Evolutionary conservation across 139 green algal genomes (phyloP), one percentile per base, ranked within the genome.

Genomic region (Chlorella sp.): DNA sequence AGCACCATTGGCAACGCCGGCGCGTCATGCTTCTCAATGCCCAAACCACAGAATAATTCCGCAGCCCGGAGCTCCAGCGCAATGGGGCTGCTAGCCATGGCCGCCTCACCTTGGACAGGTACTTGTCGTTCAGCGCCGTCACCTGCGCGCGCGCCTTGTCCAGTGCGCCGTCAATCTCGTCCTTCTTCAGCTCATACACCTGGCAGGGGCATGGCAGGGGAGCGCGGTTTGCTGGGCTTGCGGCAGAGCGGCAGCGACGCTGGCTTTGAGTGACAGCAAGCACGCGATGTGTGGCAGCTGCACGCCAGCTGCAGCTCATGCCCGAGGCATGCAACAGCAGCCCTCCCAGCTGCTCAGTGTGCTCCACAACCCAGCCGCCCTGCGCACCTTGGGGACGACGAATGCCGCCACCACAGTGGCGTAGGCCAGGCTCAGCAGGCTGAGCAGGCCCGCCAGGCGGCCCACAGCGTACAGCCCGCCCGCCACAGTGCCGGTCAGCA

Each of bases 101-200:
- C n/a, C n/a, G n/a, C n/a, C n/a, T n/a, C 44, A 78, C 68, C 80
- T 85, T 85, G 80, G 78, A 70, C 51, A 85, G 51, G 67, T 85
- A 56, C 68, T 85, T 85, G 80, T 85, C 80, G 68, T 85, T 80
- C 32, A 85, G 32, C 12, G 68, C 6, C 23, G 80, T 85, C n/a
- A 76, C 47, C 80, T 85, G 80, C 39, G 83, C 32, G 16, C 88
- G 83, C 6, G 63, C 90, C 38, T 80, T 88, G 74, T 83, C 55
- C 26, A 91, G 13, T 17, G 57, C 75, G 34, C 64, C 44, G 79
- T 94, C 91, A 74, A 94, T 91, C 78, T 94, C 83, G 15, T 88
- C 85, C 85, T 94, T 90, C 70, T 88, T 91, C 81, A 94, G 74
- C 87, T 94, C 91, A 63, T 94, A 94, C 55, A 91, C 69, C 88